These are phyloP conservation scores for Pseudopediastrum boryanum DNA, from an alignment of 139 green algal species.

Conservation along the genomic window DNA sequence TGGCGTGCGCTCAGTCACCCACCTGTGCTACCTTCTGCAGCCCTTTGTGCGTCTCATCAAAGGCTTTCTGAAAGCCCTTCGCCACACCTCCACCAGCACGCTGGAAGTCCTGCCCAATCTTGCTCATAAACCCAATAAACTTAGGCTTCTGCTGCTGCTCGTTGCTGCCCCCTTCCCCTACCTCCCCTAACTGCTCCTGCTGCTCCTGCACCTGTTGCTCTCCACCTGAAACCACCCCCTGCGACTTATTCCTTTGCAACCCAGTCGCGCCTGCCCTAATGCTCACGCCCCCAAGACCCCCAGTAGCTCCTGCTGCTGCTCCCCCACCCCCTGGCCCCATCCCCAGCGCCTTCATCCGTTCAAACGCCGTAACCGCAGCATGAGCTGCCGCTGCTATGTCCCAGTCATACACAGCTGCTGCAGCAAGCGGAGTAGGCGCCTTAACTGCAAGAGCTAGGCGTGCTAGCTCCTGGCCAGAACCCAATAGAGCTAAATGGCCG, in stretches of 20 bases:
- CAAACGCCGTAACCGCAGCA: constrained; percentile 30
- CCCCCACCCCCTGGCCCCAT: background rate
- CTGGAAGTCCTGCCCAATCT: constrained; percentile 16
- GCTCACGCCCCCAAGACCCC: too few relatives aligned
- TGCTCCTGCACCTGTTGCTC: background rate
- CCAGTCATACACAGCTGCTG: constrained; percentile 44
- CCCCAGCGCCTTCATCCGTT: constrained; percentile 9
- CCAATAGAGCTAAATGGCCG: constrained; percentile 43
- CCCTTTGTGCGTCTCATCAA: constrained; percentile 29
- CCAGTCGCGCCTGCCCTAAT: too few relatives aligned
- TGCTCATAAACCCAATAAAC: constrained; percentile 9
- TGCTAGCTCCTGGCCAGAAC: constrained; percentile 41
- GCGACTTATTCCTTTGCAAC: too few relatives aligned
- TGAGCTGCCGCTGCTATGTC: constrained; percentile 47
- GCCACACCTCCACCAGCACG: constrained; percentile 9
- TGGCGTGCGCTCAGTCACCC: too few relatives aligned
- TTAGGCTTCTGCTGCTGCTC: background rate
- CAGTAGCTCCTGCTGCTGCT: background rate
- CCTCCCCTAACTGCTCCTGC: too few relatives aligned
- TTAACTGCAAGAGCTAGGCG: constrained; percentile 28
- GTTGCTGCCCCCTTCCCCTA: background rate
- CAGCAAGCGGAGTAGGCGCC: background rate
- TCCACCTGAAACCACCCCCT: background rate
- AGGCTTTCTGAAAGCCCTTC: constrained; percentile 1
- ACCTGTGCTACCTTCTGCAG: constrained; percentile 38